phyloP scores from a whole-genome alignment of 106 monocot genomes.

The Apostasia shenzhenica region DNA sequence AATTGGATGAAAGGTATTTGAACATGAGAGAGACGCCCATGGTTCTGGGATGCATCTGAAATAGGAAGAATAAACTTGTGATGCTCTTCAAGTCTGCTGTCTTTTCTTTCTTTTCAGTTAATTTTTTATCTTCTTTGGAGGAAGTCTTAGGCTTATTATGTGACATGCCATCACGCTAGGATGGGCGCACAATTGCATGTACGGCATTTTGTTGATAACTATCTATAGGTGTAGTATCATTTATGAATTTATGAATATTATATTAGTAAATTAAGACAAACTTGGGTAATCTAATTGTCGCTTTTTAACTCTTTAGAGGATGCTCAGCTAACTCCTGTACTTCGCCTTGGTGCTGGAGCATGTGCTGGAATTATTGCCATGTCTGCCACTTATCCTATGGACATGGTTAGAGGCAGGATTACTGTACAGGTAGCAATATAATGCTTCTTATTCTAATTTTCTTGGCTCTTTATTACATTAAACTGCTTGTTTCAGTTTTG shows the following conservation, averaged over 20 bases:
- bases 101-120: too few species aligned
- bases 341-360: conserved; percentile 94
- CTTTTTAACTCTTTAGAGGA: conserved; percentile 56
- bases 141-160: too few species aligned
- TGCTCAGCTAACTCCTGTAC: conserved; percentile 74
- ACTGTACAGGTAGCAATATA: conserved; percentile 68
- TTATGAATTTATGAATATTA: not conserved
- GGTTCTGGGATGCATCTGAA: too few species aligned
- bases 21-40: too few species aligned
- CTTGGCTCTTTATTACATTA: not conserved
- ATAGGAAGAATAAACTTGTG: too few species aligned
- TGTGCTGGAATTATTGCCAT: conserved; percentile 97
- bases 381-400: conserved; percentile 97
- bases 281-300: not conserved
- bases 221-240: not conserved
- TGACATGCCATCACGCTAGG: too few species aligned
- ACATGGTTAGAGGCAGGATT: conserved; percentile 95
- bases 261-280: too few species aligned
- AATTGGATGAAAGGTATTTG: too few species aligned
- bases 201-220: not conserved
- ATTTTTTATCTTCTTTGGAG: too few species aligned
- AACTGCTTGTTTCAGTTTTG: not conserved
- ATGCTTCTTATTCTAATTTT: not conserved
- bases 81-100: too few species aligned
- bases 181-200: too few species aligned